Conservation (phyloP, 179 eudicot species). For the Beta macrorhiza region DNA sequence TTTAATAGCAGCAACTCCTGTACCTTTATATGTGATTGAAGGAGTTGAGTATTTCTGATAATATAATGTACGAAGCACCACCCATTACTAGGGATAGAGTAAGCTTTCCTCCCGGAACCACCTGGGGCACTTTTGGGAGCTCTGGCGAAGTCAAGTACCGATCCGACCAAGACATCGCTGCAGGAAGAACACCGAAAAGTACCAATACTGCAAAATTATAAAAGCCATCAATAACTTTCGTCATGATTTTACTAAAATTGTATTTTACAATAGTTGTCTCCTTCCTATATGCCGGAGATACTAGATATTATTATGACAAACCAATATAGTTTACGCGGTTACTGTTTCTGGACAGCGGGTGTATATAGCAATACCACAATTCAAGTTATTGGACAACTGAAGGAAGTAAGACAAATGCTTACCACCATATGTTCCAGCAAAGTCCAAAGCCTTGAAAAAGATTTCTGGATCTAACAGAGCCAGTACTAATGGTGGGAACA, state of each 20-base stretch:
- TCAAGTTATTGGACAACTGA: neutral
- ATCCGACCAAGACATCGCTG: constrained; percentile 92
- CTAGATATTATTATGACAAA: neutral
- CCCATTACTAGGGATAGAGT: constrained; percentile 73
- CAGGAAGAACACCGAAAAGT: constrained; percentile 92
- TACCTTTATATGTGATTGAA: constrained; percentile 33
- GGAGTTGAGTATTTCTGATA: constrained; percentile 58
- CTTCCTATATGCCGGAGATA: too few species aligned
- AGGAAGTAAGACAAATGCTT: constrained; percentile 14
- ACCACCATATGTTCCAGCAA: constrained; percentile 99
- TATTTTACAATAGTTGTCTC: too few species aligned
- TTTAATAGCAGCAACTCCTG: neutral
- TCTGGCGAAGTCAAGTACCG: constrained; percentile 53
- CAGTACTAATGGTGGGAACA: constrained; percentile 80
- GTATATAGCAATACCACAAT: neutral
- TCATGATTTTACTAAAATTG: too few species aligned
- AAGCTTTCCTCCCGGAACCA: constrained; percentile 87
- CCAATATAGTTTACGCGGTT: neutral
- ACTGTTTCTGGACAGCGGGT: neutral
- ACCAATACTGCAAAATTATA: constrained; percentile 57
- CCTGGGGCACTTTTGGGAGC: constrained; percentile 40
- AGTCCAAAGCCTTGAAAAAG: constrained; percentile 95
- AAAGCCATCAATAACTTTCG: neutral
- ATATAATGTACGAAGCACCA: constrained; percentile 61
- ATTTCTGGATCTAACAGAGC: constrained; percentile 81